phyloP scores from a whole-genome alignment of 1,139 yeast species.

The Tardiomyces digboiensis region DNA sequence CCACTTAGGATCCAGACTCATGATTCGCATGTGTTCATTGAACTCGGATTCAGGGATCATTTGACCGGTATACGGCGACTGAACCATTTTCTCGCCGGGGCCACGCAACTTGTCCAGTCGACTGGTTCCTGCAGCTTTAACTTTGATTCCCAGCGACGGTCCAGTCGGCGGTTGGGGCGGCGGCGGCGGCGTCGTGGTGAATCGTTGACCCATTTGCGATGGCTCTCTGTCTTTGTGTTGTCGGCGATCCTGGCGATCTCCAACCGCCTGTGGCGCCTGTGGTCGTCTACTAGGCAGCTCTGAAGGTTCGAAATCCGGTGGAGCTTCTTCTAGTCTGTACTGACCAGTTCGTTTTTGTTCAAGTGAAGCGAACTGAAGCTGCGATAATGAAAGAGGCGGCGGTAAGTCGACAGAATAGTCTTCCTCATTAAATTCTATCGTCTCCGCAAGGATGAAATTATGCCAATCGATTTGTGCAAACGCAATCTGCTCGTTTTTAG shows the following conservation, averaged over 20 bases:
- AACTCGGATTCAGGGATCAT: slow-evolving; percentile 62
- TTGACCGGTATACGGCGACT: slow-evolving; percentile 68
- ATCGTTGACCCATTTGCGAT: not conserved
- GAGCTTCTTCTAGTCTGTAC: slow-evolving; percentile 29
- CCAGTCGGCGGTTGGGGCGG: not conserved
- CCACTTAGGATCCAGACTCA: slow-evolving; percentile 72
- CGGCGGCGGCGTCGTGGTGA: not conserved
- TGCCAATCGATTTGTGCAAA: slow-evolving; percentile 87
- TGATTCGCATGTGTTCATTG: slow-evolving; percentile 62
- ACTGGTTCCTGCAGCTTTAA: slow-evolving; percentile 61
- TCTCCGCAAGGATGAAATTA: slow-evolving; percentile 63
- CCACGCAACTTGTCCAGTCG: slow-evolving; percentile 32
- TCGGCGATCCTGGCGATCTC: not conserved
- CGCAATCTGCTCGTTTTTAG: slow-evolving; percentile 36
- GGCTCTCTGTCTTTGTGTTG: not conserved
- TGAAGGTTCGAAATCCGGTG: slow-evolving; percentile 25
- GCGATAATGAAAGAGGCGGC: slow-evolving; percentile 49
- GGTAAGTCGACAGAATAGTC: slow-evolving; percentile 57
- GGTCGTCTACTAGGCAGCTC: not conserved
- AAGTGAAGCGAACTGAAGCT: slow-evolving; percentile 53
- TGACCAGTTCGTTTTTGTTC: slow-evolving; percentile 33
- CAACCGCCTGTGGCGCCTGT: not conserved
- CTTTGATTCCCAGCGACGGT: slow-evolving; percentile 42
- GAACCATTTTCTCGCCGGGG: slow-evolving; percentile 28
- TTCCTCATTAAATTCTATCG: slow-evolving; percentile 54